phyloP scores from a whole-genome alignment of 225 moss, liverwort and hornwort genomes.

The Antitrichia curtipendula region DNA sequence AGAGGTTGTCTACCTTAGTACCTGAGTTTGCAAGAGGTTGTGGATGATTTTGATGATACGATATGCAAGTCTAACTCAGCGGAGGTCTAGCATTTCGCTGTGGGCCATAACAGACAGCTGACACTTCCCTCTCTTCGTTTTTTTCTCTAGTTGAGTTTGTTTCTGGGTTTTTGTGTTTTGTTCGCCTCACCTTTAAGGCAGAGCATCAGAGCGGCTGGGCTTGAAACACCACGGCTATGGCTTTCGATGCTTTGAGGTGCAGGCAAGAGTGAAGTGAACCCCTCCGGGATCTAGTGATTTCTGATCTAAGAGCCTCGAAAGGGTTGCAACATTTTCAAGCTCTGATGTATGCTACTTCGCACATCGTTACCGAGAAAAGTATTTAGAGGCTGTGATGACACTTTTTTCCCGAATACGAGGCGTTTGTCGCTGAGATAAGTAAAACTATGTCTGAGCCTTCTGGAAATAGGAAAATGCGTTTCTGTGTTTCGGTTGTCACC shows the following conservation, averaged over 20 bases:
- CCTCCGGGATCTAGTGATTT: constrained; percentile 30
- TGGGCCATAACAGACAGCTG: constrained; percentile 14
- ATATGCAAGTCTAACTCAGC: constrained; percentile 28
- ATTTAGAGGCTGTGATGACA: not conserved
- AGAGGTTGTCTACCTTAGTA: too few species aligned
- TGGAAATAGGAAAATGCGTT: not conserved
- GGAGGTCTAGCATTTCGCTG: constrained; percentile 18
- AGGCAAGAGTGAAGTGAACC: constrained; percentile 3
- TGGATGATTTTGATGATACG: constrained; percentile 6
- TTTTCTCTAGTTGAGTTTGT: not conserved
- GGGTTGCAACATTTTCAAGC: constrained; percentile 5
- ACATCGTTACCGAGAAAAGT: too few species aligned
- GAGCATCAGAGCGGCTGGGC: constrained; percentile 39
- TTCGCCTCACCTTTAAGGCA: constrained; percentile 38
- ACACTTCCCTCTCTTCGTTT: not conserved
- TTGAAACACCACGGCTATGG: constrained; percentile 47
- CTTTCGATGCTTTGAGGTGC: constrained; percentile 40
- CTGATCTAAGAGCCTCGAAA: constrained; percentile 46
- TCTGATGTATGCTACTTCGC: not conserved
- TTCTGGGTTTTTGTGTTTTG: not conserved
- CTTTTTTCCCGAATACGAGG: constrained; percentile 31
- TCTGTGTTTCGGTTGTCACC: too few species aligned
- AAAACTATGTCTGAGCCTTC: not conserved
- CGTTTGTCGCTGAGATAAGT: not conserved
- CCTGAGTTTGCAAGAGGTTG: not conserved